Evolutionary conservation across 192 early-diverging fungal species (phyloP), one percentile per base, ranked within the genome.

Genomic region (Martensiomyces pterosporus): DNA sequence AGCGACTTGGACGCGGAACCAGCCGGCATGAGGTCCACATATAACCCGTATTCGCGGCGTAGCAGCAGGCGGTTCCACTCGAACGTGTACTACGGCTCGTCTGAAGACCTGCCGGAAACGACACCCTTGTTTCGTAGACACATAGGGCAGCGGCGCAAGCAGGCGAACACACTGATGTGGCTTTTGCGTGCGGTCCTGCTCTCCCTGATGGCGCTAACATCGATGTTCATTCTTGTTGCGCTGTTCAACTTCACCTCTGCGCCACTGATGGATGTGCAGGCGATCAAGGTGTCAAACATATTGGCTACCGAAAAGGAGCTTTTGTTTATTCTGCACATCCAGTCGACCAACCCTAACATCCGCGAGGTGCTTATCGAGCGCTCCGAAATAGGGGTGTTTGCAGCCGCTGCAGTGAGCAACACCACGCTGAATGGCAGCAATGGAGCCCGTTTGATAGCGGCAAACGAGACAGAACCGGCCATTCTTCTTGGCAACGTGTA

Each of bases 301-400:
- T 49, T 86, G 35, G 80, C 84, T 7, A 75, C 84, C 4, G 82
- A 86, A 21, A 84, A 82, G 55, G 82, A 84, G 52, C 63, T 86
- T 18, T 74, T 86, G 19, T 84, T 86, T 32, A 80, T 84, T 45
- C 49, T 86, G 42, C 78, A 84, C 46, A 55, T 86, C 8, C 52
- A 68, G 33, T 75, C 77, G 0, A 65, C 75, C 18, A 86, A 86
- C 43, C 61, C 57, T 9, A 82, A 82, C 40, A 60, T 78, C 27
- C 80, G 79, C 68, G 74, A 77, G 24, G 68, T 86, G 3, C 58
- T 75, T 39, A 55, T 86, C 8, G 64, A 75, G 22, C 61, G 74
- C 27, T 63, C 78, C 21, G 78, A 84, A 47, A 70, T 86, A 18
- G 74, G 74, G 22, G 72, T 86, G 2, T 86, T 86, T 82, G 84